Evolutionary conservation across 176 grass and related monocot species (phyloP), one percentile per base, ranked within the genome.

Genomic region (Elymus sibiricus): DNA sequence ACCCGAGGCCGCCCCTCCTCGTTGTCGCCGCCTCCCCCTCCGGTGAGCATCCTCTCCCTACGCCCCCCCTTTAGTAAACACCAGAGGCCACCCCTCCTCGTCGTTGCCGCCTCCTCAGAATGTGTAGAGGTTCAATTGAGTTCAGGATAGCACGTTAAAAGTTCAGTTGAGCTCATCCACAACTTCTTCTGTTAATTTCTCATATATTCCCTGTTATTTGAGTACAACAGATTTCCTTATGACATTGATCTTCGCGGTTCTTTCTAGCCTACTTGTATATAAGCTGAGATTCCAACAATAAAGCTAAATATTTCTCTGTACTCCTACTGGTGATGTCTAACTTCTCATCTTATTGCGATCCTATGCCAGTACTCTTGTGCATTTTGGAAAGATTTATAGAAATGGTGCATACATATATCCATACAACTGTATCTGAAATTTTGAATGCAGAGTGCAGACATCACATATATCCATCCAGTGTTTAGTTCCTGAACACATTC

Each of bases 201-300:
- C n/a, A n/a, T n/a, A n/a, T n/a, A n/a, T n/a, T n/a, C n/a, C n/a
- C n/a, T n/a, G n/a, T n/a, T n/a, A n/a, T n/a, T n/a, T n/a, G n/a
- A n/a, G n/a, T n/a, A n/a, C n/a, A n/a, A n/a, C n/a, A n/a, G n/a
- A n/a, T n/a, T n/a, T n/a, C n/a, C n/a, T n/a, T n/a, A n/a, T n/a
- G n/a, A n/a, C n/a, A n/a, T n/a, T n/a, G n/a, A n/a, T n/a, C 31
- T 77, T 85, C 64, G 35, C 79, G 0, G 1, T 88, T 64, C 29
- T 91, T 85, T 88, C 70, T 77, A 78, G 77, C 53, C 34, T 81
- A 5, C 63, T 88, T 85, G 71, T 82, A 21, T 88, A 71, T 82
- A 91, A 88, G 62, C 77, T 88, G 24, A 91, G 81, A 70, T 82
- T 51, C 2, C 81, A 64, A 82, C 17, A 51, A 5, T 80, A 39